phyloP scores from a whole-genome alignment of 495 filamentous ascomycete species.

The Penicillium cosmopolitanum region DNA sequence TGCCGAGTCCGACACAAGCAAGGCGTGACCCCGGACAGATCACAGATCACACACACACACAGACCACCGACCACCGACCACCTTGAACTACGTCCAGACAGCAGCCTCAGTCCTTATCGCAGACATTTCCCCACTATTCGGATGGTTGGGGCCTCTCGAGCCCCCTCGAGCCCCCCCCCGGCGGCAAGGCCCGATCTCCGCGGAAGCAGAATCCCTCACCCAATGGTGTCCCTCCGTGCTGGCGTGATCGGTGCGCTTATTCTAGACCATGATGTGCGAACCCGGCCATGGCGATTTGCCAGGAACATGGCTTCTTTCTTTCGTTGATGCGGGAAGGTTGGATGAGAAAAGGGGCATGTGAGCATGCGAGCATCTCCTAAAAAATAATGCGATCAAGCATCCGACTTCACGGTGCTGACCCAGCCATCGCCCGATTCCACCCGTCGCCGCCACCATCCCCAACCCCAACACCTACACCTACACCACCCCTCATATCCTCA shows the following conservation, averaged over 20 bases:
- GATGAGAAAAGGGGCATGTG: no score
- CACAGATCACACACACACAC: not conserved
- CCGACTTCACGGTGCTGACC: slow-evolving; percentile 40
- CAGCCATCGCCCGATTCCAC: slow-evolving; percentile 33
- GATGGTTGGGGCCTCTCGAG: no score
- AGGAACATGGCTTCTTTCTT: not conserved
- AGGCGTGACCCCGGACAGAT: not conserved
- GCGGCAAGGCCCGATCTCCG: slow-evolving; percentile 32
- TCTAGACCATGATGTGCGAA: slow-evolving; percentile 20
- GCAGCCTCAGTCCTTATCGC: slow-evolving; percentile 11
- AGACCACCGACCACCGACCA: not conserved
- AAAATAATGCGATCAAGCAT: no score
- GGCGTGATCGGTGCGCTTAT: slow-evolving; percentile 23
- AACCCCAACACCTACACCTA: no score
- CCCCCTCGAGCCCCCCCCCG: not conserved
- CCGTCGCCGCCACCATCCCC: slow-evolving; percentile 1
- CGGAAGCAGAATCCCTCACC: slow-evolving; percentile 13
- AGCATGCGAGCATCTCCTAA: no score
- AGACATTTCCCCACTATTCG: slow-evolving; percentile 15
- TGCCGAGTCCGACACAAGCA: no score
- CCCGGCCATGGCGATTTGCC: not conserved
- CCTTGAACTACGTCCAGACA: not conserved
- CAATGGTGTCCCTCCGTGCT: slow-evolving; percentile 12
- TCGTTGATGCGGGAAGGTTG: not conserved
- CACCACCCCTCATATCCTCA: slow-evolving; percentile 18